Evolutionary conservation across 164 flowering plant species (phyloP), one percentile per base, ranked within the genome.

Genomic region (Magnolia kwangsiensis): DNA sequence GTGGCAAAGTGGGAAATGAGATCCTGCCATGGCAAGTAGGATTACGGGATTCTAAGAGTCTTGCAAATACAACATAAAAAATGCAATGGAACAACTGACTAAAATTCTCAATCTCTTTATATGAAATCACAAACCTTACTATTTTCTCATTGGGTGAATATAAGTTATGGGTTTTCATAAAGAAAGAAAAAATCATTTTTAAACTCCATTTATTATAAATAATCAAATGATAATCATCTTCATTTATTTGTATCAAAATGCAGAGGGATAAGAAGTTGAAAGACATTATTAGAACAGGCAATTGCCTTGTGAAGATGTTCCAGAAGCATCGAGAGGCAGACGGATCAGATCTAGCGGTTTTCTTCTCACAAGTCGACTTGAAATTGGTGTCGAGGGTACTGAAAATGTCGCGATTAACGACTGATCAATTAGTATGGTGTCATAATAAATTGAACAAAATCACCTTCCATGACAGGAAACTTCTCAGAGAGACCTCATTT

Each of bases 241-340:
- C 45, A 8, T 65, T 65, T 21, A 20, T 11, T 65, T 65, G 16
- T 65, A n/a, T 68, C 3, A 14, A 24, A 27, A 20, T 66, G 69
- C 92, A 95, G 99, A 93, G 91, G 84, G 95, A 93, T 74, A 92
- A 78, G 71, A 90, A 71, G 86, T 83, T 95, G 0, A 90, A 85
- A 67, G 98, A 93, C 55, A 45, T 89, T 18, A 1, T 78, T 81
- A 92, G 95, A 79, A 87, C 87, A 65, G 84, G 91, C 29, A 88
- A 82, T 63, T 91, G 96, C 82, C 80, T 92, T 74, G 88, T 84
- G 68, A 93, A 84, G 91, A 91, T 71, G 82, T 83, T 95, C 21
- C 88, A 88, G 45, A 93, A 90, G 84, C 84, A 82, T 0, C 79
- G 82, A 10, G 72, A 51, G 72, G 82, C 77, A 11, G 18, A 13